These are phyloP conservation scores for Dryas drummondii DNA, from an alignment of 306 rosid species.

Conservation along the genomic window DNA sequence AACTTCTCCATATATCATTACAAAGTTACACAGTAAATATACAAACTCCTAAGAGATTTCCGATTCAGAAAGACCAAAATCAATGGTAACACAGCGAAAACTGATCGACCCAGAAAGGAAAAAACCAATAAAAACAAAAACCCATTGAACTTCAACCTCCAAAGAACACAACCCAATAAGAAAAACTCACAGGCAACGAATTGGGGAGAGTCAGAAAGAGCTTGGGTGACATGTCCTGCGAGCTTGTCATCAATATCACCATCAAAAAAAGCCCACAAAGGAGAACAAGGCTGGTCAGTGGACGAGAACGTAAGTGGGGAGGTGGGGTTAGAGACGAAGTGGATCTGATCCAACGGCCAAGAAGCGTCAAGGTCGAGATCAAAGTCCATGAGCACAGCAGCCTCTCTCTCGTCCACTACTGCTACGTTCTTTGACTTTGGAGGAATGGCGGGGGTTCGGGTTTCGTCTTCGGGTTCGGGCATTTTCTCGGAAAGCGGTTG, in stretches of 20 bases:
- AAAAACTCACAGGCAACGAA: conserved; percentile 56
- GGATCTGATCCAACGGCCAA: conserved; percentile 73
- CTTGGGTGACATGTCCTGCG: conserved; percentile 29
- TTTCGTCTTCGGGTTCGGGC: conserved; percentile 61
- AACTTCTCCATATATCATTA: too few species aligned
- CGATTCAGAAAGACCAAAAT: neutral
- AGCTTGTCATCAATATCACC: conserved; percentile 6
- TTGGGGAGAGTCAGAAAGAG: conserved; percentile 40
- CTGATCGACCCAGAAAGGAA: neutral
- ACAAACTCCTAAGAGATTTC: neutral
- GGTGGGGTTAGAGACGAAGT: conserved; percentile 51
- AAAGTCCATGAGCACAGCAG: conserved; percentile 55
- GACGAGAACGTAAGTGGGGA: conserved; percentile 57
- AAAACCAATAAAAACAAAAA: neutral
- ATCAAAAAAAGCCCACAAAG: conserved; percentile 64
- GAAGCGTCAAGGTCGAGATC: conserved; percentile 64
- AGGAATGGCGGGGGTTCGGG: conserved; percentile 23
- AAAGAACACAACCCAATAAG: neutral
- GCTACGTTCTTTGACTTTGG: conserved; percentile 34
- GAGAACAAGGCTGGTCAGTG: conserved; percentile 61
- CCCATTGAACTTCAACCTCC: too few species aligned
- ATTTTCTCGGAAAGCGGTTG: conserved; percentile 26
- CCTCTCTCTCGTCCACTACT: conserved; percentile 12
- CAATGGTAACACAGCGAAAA: neutral
- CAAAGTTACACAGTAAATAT: neutral